These are phyloP conservation scores for Cryphonectria carpinicola DNA, from an alignment of 2,329 filamentous ascomycete genomes.

Conservation along the genomic window DNA sequence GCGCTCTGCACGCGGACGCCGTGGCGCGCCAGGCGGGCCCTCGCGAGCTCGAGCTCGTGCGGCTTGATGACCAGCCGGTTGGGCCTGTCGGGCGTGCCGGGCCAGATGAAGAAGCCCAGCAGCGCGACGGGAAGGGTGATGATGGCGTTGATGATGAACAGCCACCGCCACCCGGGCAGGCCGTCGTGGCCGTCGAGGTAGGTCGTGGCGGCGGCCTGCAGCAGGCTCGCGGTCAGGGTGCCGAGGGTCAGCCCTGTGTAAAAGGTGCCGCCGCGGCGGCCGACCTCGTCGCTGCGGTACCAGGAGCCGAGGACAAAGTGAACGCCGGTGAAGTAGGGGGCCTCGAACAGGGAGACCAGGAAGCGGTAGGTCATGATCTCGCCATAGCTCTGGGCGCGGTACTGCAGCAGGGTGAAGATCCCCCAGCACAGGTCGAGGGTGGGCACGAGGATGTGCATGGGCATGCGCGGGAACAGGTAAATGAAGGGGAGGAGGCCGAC, in stretches of 20 bases:
- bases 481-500: slow-evolving; percentile 35
- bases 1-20: slow-evolving; percentile 22
- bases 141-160: slow-evolving; percentile 44
- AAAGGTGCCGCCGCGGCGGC: slow-evolving; percentile 34
- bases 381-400: slow-evolving; percentile 29
- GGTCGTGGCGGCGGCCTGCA: slow-evolving; percentile 23
- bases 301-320: slow-evolving; percentile 27
- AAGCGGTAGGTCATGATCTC: slow-evolving; percentile 30
- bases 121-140: slow-evolving; percentile 55
- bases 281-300: slow-evolving; percentile 28
- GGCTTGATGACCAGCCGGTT: slow-evolving; percentile 39
- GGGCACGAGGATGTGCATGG: slow-evolving; percentile 35
- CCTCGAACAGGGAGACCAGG: slow-evolving; percentile 25
- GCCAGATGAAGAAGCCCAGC: slow-evolving; percentile 49
- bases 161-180: slow-evolving; percentile 26
- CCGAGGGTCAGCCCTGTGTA: slow-evolving; percentile 34
- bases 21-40: slow-evolving; percentile 35
- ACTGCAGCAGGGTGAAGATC: slow-evolving; percentile 35
- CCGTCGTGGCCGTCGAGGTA: slow-evolving; percentile 25
- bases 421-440: slow-evolving; percentile 34
- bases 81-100: slow-evolving; percentile 42
- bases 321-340: slow-evolving; percentile 12
- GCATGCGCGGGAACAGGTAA: slow-evolving; percentile 35
- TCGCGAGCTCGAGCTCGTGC: slow-evolving; percentile 38
- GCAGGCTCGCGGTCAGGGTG: slow-evolving; percentile 27